phyloP scores from a whole-genome alignment of 306 rosid species.

The Cicer cuneatum region DNA sequence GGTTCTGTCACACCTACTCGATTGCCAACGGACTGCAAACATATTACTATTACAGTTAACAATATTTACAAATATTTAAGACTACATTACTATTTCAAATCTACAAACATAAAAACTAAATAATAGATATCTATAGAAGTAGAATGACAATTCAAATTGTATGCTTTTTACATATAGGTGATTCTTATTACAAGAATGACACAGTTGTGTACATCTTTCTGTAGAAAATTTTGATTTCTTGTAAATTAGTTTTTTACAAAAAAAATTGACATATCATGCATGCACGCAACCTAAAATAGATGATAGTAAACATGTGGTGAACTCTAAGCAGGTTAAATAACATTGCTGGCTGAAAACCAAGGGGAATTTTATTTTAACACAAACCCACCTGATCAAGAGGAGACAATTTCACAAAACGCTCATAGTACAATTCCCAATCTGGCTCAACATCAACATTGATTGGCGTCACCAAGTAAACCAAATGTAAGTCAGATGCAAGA shows the following conservation, averaged over 20 bases:
- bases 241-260: neutral
- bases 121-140: constrained; percentile 12
- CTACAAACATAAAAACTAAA: constrained; percentile 11
- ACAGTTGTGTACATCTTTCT: neutral
- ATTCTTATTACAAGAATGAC: constrained; percentile 32
- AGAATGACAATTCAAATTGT: constrained; percentile 31
- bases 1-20: constrained; percentile 95
- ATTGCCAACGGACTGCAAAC: constrained; percentile 86
- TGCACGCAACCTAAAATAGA: constrained; percentile 26
- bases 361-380: neutral
- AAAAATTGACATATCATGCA: constrained; percentile 26
- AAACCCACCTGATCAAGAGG: constrained; percentile 83
- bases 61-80: constrained; percentile 37
- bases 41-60: constrained; percentile 34
- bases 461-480: constrained; percentile 93
- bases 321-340: constrained; percentile 29
- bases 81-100: constrained; percentile 36
- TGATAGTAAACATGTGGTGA: constrained; percentile 29
- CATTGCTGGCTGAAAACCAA: constrained; percentile 20
- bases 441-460: constrained; percentile 92
- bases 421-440: constrained; percentile 92
- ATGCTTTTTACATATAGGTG: neutral
- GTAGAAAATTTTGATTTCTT: constrained; percentile 14
- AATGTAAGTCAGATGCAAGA: constrained; percentile 95
- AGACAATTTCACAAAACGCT: constrained; percentile 76